A percentile compares a stretch with the other conserved stretches of the same genome.
These are phyloP conservation scores for Rubus idaeus DNA, from an alignment of 306 rosid genomes.

Conservation along the genomic window DNA sequence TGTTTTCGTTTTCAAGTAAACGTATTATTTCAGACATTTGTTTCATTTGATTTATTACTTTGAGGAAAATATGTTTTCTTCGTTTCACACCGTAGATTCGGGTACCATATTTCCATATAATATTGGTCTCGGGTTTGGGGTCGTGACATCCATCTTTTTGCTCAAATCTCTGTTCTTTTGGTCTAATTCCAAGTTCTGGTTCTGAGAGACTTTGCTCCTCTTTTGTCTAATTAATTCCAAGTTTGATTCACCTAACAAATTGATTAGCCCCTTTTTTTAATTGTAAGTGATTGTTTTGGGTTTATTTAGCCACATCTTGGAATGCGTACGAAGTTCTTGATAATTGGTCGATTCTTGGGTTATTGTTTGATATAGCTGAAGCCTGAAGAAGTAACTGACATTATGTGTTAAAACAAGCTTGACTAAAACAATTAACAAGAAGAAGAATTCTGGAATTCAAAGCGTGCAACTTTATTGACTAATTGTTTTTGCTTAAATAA, in stretches of 20 bases:
- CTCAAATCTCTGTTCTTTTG: neutral
- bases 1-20: too few relatives aligned
- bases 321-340: neutral
- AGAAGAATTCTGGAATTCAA: neutral
- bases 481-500: neutral
- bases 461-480: neutral
- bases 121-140: too few relatives aligned
- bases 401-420: conserved; percentile 12
- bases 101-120: too few relatives aligned
- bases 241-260: neutral
- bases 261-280: neutral
- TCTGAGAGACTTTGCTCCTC: too few relatives aligned
- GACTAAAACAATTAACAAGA: too few relatives aligned
- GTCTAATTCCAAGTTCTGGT: conserved; percentile 9
- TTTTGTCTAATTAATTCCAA: too few relatives aligned
- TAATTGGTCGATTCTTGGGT: neutral
- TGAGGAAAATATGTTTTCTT: too few relatives aligned
- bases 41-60: too few relatives aligned
- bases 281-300: neutral
- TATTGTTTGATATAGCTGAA: conserved; percentile 42
- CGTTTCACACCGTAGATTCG: too few relatives aligned
- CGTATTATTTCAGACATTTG: too few relatives aligned
- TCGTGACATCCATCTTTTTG: too few relatives aligned
- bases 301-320: neutral
- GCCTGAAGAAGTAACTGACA: conserved; percentile 63